These are phyloP conservation scores for Ganoderma leucocontextum DNA, from an alignment of 1,284 basidiomycete species.

Conservation along the genomic window DNA sequence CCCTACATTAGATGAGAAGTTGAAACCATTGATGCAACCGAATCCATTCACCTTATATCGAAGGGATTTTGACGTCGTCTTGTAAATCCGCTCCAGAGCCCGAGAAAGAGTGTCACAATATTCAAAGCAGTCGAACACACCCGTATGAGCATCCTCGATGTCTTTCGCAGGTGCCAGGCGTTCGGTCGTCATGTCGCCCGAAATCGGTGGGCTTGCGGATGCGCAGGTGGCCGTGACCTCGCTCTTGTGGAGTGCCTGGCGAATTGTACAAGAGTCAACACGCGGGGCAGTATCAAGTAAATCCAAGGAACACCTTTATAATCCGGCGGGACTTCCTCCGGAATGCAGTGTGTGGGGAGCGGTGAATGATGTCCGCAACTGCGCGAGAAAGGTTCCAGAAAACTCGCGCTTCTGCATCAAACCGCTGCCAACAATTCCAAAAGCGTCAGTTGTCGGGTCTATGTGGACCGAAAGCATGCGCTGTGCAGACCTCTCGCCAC, in stretches of 20 bases:
- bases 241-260: constrained; percentile 18
- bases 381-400: constrained; percentile 61
- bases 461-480: constrained; percentile 18
- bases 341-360: constrained; percentile 60
- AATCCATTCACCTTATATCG: constrained; percentile 58
- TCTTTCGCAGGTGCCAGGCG: background rate
- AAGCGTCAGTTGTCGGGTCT: constrained; percentile 6
- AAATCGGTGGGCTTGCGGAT: background rate
- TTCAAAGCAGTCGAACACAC: constrained; percentile 29
- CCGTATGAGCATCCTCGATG: constrained; percentile 15
- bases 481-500: constrained; percentile 61
- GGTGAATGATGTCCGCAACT: constrained; percentile 56
- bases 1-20: background rate
- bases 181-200: constrained; percentile 5
- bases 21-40: background rate
- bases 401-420: constrained; percentile 58
- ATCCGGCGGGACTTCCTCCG: constrained; percentile 50
- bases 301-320: constrained; percentile 54
- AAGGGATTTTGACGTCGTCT: constrained; percentile 49
- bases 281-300: background rate
- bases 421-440: constrained; percentile 52
- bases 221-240: background rate
- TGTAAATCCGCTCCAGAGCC: constrained; percentile 58
- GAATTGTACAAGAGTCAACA: background rate
- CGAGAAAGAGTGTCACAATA: constrained; percentile 49